Evolutionary conservation across 192 early-diverging fungal species (phyloP).

Genomic region (Coemansia sp.): DNA sequence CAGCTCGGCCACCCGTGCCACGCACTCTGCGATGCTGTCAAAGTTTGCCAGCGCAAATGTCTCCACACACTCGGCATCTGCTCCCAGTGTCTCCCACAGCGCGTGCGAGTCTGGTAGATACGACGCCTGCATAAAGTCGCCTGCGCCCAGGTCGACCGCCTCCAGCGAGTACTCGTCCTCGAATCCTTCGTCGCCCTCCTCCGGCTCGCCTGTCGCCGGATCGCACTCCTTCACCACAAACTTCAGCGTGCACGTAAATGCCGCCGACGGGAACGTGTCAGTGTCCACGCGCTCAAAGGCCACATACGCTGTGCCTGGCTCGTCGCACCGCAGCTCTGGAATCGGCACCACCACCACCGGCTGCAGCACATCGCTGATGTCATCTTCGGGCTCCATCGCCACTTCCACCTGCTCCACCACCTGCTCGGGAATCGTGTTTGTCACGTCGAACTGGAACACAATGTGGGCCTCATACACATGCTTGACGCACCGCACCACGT

Average conservation of each 20-base stretch:
- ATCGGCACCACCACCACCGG: conserved; percentile 75
- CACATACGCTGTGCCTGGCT: conserved; percentile 79
- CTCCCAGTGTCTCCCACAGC: conserved; percentile 78
- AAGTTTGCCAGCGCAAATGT: conserved; percentile 84
- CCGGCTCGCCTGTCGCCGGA: conserved; percentile 83
- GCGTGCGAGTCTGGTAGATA: conserved; percentile 76
- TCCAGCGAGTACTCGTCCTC: conserved; percentile 95
- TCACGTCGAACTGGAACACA: conserved; percentile 95
- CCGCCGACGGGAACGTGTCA: conserved; percentile 30
- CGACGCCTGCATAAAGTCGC: conserved; percentile 89
- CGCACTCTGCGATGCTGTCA: conserved; percentile 46
- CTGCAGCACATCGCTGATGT: conserved; percentile 56
- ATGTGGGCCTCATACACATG: conserved; percentile 89
- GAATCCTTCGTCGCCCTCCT: conserved; percentile 83
- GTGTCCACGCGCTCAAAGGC: conserved; percentile 70
- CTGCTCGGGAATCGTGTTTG: conserved; percentile 92
- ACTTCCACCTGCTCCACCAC: conserved; percentile 89
- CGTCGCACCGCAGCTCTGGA: conserved; percentile 71
- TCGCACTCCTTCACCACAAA: conserved; percentile 96
- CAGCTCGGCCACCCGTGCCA: conserved; percentile 63
- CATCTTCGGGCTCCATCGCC: conserved; percentile 74
- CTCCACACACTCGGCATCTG: conserved; percentile 74
- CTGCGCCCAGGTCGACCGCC: conserved; percentile 76
- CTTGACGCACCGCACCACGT: conserved; percentile 87
- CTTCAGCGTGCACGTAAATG: conserved; percentile 84